Evolutionary conservation across 208 protist genomes (phyloP).

Genomic region (Porcisia hertigi): DNA sequence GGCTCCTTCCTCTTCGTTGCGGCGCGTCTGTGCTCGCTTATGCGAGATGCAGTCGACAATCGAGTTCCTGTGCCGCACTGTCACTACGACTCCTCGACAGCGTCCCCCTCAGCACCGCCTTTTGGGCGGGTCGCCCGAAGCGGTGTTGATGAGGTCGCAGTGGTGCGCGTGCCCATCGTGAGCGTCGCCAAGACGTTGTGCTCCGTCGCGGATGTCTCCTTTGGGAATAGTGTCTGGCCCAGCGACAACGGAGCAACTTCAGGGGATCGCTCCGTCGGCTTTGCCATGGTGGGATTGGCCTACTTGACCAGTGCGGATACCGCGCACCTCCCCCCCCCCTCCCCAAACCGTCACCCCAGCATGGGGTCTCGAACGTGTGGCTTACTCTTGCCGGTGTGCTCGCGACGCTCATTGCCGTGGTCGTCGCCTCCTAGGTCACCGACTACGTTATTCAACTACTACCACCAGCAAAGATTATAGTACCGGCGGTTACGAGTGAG

Average conservation of each 20-base stretch:
- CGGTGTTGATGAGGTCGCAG: constrained; percentile 34
- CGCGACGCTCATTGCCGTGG: constrained; percentile 33
- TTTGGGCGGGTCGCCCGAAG: constrained; percentile 36
- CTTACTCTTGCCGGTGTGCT: constrained; percentile 52
- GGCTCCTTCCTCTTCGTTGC: constrained; percentile 36
- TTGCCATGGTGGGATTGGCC: constrained; percentile 24
- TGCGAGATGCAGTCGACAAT: background rate
- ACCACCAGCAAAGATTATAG: constrained; percentile 41
- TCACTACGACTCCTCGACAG: constrained; percentile 12
- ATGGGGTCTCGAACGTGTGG: constrained; percentile 12
- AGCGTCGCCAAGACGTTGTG: constrained; percentile 9
- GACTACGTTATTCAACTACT: constrained; percentile 71
- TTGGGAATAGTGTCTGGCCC: constrained; percentile 6
- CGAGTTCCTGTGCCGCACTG: constrained; percentile 13
- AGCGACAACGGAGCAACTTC: background rate
- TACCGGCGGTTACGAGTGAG: constrained; percentile 17
- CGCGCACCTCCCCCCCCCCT: background rate
- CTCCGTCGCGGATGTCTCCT: constrained; percentile 22
- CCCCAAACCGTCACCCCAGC: background rate
- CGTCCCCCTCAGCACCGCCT: constrained; percentile 2
- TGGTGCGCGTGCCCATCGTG: constrained; percentile 32
- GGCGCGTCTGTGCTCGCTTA: constrained; percentile 19
- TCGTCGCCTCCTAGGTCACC: constrained; percentile 41
- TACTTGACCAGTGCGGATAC: constrained; percentile 9
- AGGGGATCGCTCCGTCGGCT: constrained; percentile 7